Conservation (phyloP, 2,329 filamentous ascomycete species). For the Cercospora canescens region DNA sequence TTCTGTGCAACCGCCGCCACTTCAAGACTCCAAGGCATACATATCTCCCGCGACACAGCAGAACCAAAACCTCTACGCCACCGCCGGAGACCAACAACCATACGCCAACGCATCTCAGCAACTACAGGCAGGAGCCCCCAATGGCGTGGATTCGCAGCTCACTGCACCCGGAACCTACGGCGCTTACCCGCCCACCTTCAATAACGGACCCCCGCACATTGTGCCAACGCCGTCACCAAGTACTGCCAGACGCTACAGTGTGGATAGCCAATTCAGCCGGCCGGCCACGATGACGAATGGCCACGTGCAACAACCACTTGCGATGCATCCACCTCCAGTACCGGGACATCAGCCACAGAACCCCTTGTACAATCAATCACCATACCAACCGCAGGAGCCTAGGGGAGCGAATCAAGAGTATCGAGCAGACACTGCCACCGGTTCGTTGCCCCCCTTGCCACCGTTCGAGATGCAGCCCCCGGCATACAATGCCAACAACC, state of each 20-base stretch:
- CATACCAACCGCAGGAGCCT: slow-evolving; percentile 23
- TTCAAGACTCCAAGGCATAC: slow-evolving; percentile 12
- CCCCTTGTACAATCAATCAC: slow-evolving; percentile 25
- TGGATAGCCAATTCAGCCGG: slow-evolving; percentile 22
- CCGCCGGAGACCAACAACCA: slow-evolving; percentile 13
- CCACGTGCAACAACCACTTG: slow-evolving; percentile 17
- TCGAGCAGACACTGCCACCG: slow-evolving; percentile 21
- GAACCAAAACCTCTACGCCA: slow-evolving; percentile 14
- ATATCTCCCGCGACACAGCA: slow-evolving; percentile 13
- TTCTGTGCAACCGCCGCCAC: slow-evolving; percentile 12
- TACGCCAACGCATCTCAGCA: slow-evolving; percentile 12
- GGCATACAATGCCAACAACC: not conserved
- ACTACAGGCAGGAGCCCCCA: slow-evolving; percentile 8
- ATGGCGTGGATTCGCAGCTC: slow-evolving; percentile 9
- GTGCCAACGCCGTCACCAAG: slow-evolving; percentile 19
- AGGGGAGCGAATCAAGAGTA: slow-evolving; percentile 20
- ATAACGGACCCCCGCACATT: not conserved
- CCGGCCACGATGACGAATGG: slow-evolving; percentile 19
- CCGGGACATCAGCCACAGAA: slow-evolving; percentile 21
- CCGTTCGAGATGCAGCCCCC: slow-evolving; percentile 27
- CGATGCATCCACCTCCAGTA: slow-evolving; percentile 33
- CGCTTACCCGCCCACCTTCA: slow-evolving; percentile 15
- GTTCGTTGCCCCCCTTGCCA: slow-evolving; percentile 28
- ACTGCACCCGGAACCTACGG: slow-evolving; percentile 14
- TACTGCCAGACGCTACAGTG: slow-evolving; percentile 25